Evolutionary conservation across 495 filamentous ascomycete genomes (phyloP).

Genomic region (Achaetomiella virescens): DNA sequence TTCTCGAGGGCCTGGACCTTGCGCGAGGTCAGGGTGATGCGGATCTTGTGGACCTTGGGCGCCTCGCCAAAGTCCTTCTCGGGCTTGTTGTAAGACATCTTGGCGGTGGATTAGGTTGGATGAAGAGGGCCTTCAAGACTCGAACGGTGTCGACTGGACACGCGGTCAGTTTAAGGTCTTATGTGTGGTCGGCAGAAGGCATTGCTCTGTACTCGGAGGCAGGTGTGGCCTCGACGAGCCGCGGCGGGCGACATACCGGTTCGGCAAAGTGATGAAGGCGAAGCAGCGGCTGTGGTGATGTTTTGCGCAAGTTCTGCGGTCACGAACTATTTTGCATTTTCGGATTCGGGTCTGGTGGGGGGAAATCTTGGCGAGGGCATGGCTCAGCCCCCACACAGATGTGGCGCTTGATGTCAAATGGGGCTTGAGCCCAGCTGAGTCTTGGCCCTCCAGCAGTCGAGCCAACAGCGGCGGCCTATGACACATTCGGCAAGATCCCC

Average conservation of each 20-base stretch:
- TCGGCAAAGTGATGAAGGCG: constrained; percentile 79
- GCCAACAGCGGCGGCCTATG: constrained; percentile 15
- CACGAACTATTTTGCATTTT: constrained; percentile 17
- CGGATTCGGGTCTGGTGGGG: constrained; percentile 14
- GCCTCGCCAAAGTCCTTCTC: constrained; percentile 80
- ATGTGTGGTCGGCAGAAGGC: neutral
- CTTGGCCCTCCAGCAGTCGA: neutral
- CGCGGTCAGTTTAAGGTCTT: neutral
- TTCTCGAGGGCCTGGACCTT: constrained; percentile 96
- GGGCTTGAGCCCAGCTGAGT: neutral
- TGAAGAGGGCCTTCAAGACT: constrained; percentile 54
- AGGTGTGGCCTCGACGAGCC: neutral
- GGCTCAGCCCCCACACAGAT: constrained; percentile 10
- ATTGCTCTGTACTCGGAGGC: neutral
- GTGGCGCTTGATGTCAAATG: neutral
- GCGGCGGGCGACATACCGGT: constrained; percentile 31
- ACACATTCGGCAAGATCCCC: constrained; percentile 34
- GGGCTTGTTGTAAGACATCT: constrained; percentile 92
- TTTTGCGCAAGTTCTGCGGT: constrained; percentile 7
- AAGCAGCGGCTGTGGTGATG: constrained; percentile 8
- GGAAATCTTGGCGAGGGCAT: constrained; percentile 15
- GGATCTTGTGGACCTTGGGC: constrained; percentile 29
- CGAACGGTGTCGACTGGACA: constrained; percentile 37
- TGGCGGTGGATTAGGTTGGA: constrained; percentile 32
- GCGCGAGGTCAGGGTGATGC: constrained; percentile 87